These are phyloP conservation scores for Striga hermonthica DNA, from an alignment of 305 asterid genomes.

Conservation along the genomic window DNA sequence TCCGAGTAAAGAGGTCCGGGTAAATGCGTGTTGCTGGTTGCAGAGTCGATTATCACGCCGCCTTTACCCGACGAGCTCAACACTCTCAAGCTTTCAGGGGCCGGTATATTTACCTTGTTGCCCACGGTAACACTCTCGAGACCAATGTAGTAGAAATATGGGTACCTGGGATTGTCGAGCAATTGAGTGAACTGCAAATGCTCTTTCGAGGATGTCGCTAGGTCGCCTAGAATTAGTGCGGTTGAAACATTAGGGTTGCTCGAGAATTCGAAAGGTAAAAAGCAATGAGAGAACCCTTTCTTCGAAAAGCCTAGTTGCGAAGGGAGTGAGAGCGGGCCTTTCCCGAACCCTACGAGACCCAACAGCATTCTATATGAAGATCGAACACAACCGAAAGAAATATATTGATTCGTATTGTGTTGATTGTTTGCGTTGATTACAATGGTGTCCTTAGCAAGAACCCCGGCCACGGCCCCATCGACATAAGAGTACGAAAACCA, in stretches of 20 bases:
- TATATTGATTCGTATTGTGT: not conserved
- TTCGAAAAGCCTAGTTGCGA: not conserved
- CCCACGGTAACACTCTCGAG: too few species aligned
- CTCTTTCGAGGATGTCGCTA: conserved; percentile 36
- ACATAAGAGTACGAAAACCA: not conserved
- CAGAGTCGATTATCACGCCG: too few species aligned
- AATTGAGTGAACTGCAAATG: conserved; percentile 58
- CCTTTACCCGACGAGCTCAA: too few species aligned
- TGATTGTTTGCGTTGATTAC: not conserved
- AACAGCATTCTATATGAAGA: not conserved
- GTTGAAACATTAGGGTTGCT: too few species aligned
- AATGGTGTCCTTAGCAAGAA: not conserved
- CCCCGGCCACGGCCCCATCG: not conserved
- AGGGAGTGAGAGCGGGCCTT: not conserved
- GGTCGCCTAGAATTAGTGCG: too few species aligned
- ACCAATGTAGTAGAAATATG: not conserved
- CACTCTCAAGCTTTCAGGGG: too few species aligned
- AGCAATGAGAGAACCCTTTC: too few species aligned
- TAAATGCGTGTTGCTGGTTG: not conserved
- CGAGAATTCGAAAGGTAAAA: too few species aligned
- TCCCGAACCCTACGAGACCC: not conserved
- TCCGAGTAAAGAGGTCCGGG: not conserved
- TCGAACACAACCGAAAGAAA: not conserved
- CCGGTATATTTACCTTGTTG: too few species aligned
- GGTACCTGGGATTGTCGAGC: not conserved